Evolutionary conservation across 202 grass and related monocot genomes (phyloP), one percentile per base, ranked within the genome.

Genomic region (Cymbopogon flexuosus): DNA sequence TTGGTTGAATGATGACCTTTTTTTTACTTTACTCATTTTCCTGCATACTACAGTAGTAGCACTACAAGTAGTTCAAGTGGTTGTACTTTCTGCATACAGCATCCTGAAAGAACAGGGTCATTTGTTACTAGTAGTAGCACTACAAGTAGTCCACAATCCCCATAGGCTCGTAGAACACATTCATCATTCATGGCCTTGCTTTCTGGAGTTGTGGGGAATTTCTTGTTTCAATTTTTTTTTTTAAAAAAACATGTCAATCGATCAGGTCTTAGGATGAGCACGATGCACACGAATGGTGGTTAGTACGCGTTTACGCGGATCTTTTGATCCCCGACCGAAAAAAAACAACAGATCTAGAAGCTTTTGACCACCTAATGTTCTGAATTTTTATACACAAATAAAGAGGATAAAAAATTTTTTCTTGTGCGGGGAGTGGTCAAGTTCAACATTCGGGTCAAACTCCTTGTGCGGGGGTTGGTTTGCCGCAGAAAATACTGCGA

Each of bases 361-460:
- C 68, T 89, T 89, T 83, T 74, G 83, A 74, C 73, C 23, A 21
- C 18, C 65, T 41, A 27, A 30, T 69, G 49, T 1, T 11, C 60
- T 40, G 8, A 54, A 35, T 73, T 85, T 72, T 73, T 36, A 21
- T 57, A 54, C 19, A 1, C 0, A 2, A 15, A 31, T 9, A 0
- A 0, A 31, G 13, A 51, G 60, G 21, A 11, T 34, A 8, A 37
- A 69, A 67, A 42, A 37, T 73, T 78, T 21, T 52, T 82, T 78
- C 30, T 52, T 82, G 57, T 5, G 30, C 34, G 0, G 18, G 1
- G 9, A 21, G 59, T 68, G 1, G 57, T 27, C 27, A 27, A 27
- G 27, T 77, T 85, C 72, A 47, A 69, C 10, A 12, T 23, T 45
- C 51, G 67, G 51, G 68, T 86, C 79, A 78, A 86, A 89, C 82